These are phyloP conservation scores for Auricularia sp. DNA, from an alignment of 768 basidiomycete genomes.

Conservation along the genomic window DNA sequence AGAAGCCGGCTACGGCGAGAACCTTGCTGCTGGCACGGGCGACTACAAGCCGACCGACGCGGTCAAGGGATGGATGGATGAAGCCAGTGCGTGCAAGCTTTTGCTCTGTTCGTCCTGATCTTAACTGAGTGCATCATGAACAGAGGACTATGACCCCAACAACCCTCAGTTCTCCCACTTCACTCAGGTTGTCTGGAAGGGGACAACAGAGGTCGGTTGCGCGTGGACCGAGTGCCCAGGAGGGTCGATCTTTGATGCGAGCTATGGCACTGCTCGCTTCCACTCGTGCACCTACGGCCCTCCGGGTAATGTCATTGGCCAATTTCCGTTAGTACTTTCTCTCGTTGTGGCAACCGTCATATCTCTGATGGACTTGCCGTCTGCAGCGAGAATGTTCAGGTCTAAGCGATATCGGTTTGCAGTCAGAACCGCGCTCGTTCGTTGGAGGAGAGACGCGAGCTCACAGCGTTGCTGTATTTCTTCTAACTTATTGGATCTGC, in stretches of 20 bases:
- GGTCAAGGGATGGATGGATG: constrained; percentile 38
- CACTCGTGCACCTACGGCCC: constrained; percentile 59
- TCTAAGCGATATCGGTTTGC: neutral
- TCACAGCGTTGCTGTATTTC: neutral
- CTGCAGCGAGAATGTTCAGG: constrained; percentile 5
- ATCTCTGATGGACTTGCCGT: no score
- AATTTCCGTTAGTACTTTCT: constrained; percentile 19
- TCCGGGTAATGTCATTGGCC: constrained; percentile 53
- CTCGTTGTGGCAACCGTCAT: no score
- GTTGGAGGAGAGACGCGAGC: neutral
- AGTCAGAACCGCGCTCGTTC: neutral
- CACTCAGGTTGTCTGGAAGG: constrained; percentile 58
- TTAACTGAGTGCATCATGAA: neutral
- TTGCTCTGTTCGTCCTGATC: neutral
- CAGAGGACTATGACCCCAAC: constrained; percentile 27
- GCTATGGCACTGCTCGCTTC: constrained; percentile 32
- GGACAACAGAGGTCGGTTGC: constrained; percentile 49
- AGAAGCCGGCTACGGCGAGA: constrained; percentile 34
- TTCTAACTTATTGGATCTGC: neutral
- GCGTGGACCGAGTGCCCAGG: constrained; percentile 38
- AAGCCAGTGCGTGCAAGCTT: constrained; percentile 30
- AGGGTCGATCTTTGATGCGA: constrained; percentile 31
- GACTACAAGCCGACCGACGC: constrained; percentile 31
- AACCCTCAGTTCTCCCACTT: constrained; percentile 44
- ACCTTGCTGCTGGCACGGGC: constrained; percentile 44